A percentile compares a stretch with the other conserved stretches of the same genome.
Conservation (phyloP, 352 stramenopile genomes). For the Phytophthora kernoviae region DNA sequence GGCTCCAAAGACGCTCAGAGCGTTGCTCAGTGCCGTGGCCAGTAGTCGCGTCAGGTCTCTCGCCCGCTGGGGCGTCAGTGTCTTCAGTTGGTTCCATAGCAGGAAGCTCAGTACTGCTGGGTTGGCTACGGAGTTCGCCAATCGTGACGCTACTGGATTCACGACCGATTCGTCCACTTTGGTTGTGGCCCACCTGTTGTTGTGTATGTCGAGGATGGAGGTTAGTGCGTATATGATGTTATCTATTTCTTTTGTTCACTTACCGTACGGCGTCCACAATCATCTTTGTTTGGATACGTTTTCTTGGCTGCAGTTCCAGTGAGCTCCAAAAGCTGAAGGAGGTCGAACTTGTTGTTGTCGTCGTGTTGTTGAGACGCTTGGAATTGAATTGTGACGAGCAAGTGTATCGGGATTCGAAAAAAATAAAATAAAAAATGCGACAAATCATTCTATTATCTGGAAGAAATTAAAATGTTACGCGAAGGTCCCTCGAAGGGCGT, state of each 20-base stretch:
- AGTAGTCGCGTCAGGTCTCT: constrained; percentile 72
- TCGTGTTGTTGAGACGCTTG: background rate
- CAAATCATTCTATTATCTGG: background rate
- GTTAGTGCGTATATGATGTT: too few relatives aligned
- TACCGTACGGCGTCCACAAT: constrained; percentile 54
- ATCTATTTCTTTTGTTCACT: too few relatives aligned
- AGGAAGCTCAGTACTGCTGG: constrained; percentile 76
- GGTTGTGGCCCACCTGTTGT: constrained; percentile 57
- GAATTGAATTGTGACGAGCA: constrained; percentile 5
- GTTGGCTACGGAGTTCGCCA: constrained; percentile 76
- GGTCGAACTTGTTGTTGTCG: background rate
- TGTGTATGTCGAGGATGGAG: too few relatives aligned
- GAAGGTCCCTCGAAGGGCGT: constrained; percentile 1
- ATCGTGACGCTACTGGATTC: constrained; percentile 52
- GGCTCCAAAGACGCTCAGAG: constrained; percentile 54
- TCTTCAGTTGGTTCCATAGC: constrained; percentile 76
- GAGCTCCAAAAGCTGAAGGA: too few relatives aligned
- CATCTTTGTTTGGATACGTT: constrained; percentile 25
- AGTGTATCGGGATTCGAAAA: constrained; percentile 7
- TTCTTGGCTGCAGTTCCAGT: background rate
- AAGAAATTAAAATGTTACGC: background rate
- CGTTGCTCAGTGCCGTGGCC: constrained; percentile 58
- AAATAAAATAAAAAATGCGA: background rate
- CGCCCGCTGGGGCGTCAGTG: constrained; percentile 72
- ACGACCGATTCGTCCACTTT: constrained; percentile 68